A percentile compares a stretch with the other conserved stretches of the same genome.
Conservation (phyloP, 805 yeast genomes). For the Komagataella mondaviorum region DNA sequence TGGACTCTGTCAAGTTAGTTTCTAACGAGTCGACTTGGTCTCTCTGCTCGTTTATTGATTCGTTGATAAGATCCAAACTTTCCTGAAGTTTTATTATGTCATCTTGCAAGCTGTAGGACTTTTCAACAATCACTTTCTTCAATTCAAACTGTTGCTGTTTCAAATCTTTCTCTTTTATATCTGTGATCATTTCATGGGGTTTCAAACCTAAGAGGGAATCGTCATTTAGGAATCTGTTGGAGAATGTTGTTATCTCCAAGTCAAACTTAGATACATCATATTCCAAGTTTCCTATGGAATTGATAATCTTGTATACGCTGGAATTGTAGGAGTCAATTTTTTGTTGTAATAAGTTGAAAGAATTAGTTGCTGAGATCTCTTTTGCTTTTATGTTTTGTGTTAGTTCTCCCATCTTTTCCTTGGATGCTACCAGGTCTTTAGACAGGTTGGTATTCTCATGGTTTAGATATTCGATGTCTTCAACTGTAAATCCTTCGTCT, state of each 20-base stretch:
- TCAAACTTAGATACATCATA: constrained; percentile 10
- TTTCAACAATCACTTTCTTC: constrained; percentile 30
- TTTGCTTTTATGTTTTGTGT: constrained; percentile 31
- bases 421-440: constrained; percentile 26
- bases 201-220: constrained; percentile 28
- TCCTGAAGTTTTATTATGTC: constrained; percentile 45
- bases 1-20: constrained; percentile 27
- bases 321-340: constrained; percentile 45
- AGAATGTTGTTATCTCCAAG: constrained; percentile 24
- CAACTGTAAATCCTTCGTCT: constrained; percentile 44
- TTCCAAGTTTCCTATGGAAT: constrained; percentile 8
- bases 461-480: constrained; percentile 49
- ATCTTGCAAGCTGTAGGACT: constrained; percentile 39
- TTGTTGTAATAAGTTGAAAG: constrained; percentile 36
- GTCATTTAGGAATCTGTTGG: constrained; percentile 22
- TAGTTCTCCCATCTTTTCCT: constrained; percentile 27
- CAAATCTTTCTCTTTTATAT: constrained; percentile 16
- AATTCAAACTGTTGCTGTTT: constrained; percentile 23
- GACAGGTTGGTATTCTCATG: constrained; percentile 47
- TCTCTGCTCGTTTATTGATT: constrained; percentile 40
- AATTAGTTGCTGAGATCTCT: constrained; percentile 33
- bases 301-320: constrained; percentile 33
- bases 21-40: constrained; percentile 46
- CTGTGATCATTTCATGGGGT: constrained; percentile 28
- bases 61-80: constrained; percentile 39